Evolutionary conservation across 2,329 filamentous ascomycete genomes (phyloP).

Genomic region (Pseudopithomyces maydicus): DNA sequence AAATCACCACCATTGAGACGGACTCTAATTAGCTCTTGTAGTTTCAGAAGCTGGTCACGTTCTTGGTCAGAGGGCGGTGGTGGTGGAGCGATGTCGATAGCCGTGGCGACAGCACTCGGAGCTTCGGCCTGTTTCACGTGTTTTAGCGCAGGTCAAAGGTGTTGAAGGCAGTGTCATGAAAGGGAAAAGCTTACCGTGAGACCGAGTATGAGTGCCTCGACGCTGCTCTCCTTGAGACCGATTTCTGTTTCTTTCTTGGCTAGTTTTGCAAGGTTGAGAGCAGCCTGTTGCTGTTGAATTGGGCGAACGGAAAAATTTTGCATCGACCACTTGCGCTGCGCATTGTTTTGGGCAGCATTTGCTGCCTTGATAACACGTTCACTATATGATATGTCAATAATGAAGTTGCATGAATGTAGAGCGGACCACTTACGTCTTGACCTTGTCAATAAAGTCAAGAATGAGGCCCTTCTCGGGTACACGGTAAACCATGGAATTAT

Average conservation of each 20-base stretch:
- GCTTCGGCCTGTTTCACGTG: conserved; percentile 47
- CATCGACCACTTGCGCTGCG: conserved; percentile 30
- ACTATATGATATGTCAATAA: conserved; percentile 25
- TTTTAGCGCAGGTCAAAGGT: conserved; percentile 43
- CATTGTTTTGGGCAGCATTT: conserved; percentile 14
- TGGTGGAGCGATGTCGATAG: conserved; percentile 34
- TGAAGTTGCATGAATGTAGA: conserved; percentile 8
- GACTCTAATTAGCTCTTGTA: conserved; percentile 38
- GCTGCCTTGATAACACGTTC: conserved; percentile 26
- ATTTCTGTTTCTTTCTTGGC: conserved; percentile 57
- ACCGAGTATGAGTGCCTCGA: conserved; percentile 60
- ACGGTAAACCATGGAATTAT: conserved; percentile 48
- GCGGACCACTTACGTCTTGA: conserved; percentile 51
- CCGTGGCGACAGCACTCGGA: conserved; percentile 39
- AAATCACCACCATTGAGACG: conserved; percentile 22
- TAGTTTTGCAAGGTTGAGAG: conserved; percentile 66
- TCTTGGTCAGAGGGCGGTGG: conserved; percentile 29
- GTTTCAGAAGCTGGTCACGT: conserved; percentile 36
- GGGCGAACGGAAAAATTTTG: conserved; percentile 36
- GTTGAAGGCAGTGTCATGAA: conserved; percentile 21
- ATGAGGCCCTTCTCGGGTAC: conserved; percentile 54
- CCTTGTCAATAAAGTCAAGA: conserved; percentile 66
- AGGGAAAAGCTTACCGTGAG: conserved; percentile 63
- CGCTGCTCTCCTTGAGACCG: conserved; percentile 52
- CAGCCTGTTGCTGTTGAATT: conserved; percentile 68